Evolutionary conservation across 2,329 filamentous ascomycete genomes (phyloP).

Genomic region (Pleoardoris graminearum): DNA sequence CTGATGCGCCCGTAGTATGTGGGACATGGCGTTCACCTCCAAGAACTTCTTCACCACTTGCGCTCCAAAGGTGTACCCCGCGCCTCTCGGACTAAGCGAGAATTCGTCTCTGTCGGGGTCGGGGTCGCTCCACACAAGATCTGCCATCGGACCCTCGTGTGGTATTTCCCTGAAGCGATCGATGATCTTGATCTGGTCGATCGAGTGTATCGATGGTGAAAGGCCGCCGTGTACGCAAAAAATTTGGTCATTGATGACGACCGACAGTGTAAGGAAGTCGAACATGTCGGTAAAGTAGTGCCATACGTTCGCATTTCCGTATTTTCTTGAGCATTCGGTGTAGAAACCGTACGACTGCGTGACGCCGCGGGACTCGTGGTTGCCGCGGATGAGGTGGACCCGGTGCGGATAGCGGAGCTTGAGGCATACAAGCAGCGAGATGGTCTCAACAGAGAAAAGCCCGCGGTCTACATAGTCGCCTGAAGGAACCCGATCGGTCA

Average conservation of each 20-base stretch:
- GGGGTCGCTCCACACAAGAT: slow-evolving; percentile 97
- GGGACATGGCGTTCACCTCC: slow-evolving; percentile 95
- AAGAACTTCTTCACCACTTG: slow-evolving; percentile 99
- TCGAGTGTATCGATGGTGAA: slow-evolving; percentile 80
- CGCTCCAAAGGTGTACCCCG: slow-evolving; percentile 95
- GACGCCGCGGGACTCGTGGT: slow-evolving; percentile 96
- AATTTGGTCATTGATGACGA: slow-evolving; percentile 98
- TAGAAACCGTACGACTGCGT: slow-evolving; percentile 99
- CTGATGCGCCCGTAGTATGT: slow-evolving; percentile 97
- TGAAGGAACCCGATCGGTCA: slow-evolving; percentile 43
- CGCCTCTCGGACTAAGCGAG: slow-evolving; percentile 86
- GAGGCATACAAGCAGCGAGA: slow-evolving; percentile 93
- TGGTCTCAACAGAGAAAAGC: slow-evolving; percentile 98
- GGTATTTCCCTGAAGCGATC: slow-evolving; percentile 98
- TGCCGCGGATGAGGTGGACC: slow-evolving; percentile 94
- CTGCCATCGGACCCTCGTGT: slow-evolving; percentile 99
- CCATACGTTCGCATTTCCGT: slow-evolving; percentile 98
- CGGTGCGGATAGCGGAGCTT: slow-evolving; percentile 96
- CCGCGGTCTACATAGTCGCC: slow-evolving; percentile 98
- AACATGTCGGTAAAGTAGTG: slow-evolving; percentile 99
- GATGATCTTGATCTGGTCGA: slow-evolving; percentile 99
- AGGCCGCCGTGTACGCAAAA: slow-evolving; percentile 95
- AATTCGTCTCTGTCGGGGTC: slow-evolving; percentile 98
- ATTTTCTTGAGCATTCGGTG: slow-evolving; percentile 96
- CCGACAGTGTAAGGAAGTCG: slow-evolving; percentile 93